Evolutionary conservation across 139 green algal species (phyloP).

Genomic region (Haematococcus lacustris): DNA sequence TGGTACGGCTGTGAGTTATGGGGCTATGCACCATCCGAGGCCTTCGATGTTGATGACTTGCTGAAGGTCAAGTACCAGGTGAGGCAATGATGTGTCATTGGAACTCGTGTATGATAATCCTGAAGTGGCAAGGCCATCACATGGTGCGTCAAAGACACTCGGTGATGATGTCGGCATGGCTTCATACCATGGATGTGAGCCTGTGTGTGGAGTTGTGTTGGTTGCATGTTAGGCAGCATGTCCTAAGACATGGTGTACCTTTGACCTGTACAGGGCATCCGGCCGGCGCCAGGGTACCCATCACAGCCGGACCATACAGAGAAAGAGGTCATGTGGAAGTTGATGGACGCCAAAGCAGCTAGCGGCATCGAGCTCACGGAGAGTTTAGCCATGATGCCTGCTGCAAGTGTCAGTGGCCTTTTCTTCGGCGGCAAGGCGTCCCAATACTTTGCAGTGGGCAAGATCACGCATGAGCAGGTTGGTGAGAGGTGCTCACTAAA

Average conservation of each 20-base stretch:
- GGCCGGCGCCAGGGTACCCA: slow-evolving; percentile 95
- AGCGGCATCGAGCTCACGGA: slow-evolving; percentile 90
- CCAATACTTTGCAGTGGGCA: slow-evolving; percentile 97
- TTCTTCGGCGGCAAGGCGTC: slow-evolving; percentile 81
- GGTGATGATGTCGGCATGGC: not conserved
- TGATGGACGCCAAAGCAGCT: slow-evolving; percentile 75
- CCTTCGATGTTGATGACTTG: slow-evolving; percentile 81
- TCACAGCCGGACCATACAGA: slow-evolving; percentile 97
- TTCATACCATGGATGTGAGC: not conserved
- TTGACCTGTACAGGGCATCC: slow-evolving; percentile 71
- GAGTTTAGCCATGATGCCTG: slow-evolving; percentile 92
- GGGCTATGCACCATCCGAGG: slow-evolving; percentile 89
- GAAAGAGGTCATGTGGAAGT: slow-evolving; percentile 94
- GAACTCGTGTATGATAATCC: not conserved
- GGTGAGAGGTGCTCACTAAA: no score
- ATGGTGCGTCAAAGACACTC: not conserved
- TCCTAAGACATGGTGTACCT: not conserved
- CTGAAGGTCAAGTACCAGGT: slow-evolving; percentile 98
- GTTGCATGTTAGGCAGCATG: not conserved
- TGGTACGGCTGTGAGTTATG: slow-evolving; percentile 84
- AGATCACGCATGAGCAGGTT: slow-evolving; percentile 89
- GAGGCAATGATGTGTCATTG: not conserved
- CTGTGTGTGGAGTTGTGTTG: not conserved
- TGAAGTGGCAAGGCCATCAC: not conserved
- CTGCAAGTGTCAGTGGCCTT: slow-evolving; percentile 87